Base-by-base conservation (phyloP, 2,329 filamentous ascomycete genomes). In the Lasiodiplodia theobromae region DNA sequence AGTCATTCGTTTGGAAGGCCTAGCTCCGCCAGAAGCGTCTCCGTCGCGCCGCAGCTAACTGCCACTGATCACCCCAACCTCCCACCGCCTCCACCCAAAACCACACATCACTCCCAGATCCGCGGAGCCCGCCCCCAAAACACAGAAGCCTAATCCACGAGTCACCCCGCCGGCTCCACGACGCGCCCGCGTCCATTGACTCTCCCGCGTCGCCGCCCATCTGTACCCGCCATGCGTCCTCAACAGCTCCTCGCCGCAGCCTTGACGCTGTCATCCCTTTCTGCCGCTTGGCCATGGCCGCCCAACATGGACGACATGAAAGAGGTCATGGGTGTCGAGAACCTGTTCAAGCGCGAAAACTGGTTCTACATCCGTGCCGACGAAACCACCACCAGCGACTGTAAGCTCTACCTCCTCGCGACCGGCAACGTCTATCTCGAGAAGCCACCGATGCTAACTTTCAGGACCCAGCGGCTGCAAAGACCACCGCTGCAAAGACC, bases 181-280 rank as follows among this genome's bases (percentile, higher is more conserved):
- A 63, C 60, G 60, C 47, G 44, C 28, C 60, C 23, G 60, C 60
- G 28, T 64, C 60, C 44, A 64, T 64, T 64, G 60, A 38, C 18
- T 47, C n/a, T 52, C 25, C 28, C 38, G 60, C 60, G 14, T 38
- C 60, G 47, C 44, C 47, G 60, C 21, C 38, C 58, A 37, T 40
- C 40, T 40, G 40, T 18, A 12, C 25, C 58, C n/a, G 18, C 23
- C 34, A 81, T 81, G 79, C 77, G 76, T 74, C 77, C 78, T 21
- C 74, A 77, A 54, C 79, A 80, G 74, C 69, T 80, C 67, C 74
- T 81, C 70, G 77, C 77, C 68, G 76, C 77, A 71, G 73, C 76
- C 28, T 68, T 80, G 72, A 77, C 78, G 70, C 71, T 80, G 70
- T 79, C 78, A 53, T 78, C 78, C 21, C 73, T 76, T 28, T 73